phyloP scores from a whole-genome alignment of 495 filamentous ascomycete species.

The Massariosphaeria phaeospora region DNA sequence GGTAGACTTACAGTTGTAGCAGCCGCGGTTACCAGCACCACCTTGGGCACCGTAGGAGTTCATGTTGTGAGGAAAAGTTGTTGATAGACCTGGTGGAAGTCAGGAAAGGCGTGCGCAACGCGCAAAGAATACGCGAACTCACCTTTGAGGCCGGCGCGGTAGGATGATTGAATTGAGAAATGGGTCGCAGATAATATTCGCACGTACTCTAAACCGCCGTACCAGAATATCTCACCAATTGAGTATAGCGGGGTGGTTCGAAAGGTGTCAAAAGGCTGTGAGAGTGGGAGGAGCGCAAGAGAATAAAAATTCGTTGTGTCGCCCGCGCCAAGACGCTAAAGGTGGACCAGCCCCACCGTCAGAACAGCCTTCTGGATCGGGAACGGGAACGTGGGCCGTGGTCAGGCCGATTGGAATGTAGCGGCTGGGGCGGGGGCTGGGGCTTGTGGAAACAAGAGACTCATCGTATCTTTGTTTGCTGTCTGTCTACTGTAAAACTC shows the following conservation, averaged over 20 bases:
- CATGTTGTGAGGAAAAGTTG: slow-evolving; percentile 40
- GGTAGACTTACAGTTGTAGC: slow-evolving; percentile 72
- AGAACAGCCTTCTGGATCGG: slow-evolving; percentile 1
- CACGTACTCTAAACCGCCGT: too few species aligned
- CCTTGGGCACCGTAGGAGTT: slow-evolving; percentile 38
- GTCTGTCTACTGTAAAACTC: too few species aligned
- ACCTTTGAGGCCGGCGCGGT: slow-evolving; percentile 14
- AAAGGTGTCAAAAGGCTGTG: too few species aligned
- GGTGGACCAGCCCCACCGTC: background rate
- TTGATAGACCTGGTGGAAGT: slow-evolving; percentile 28
- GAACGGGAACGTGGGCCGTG: slow-evolving; percentile 8
- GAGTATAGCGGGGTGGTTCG: too few species aligned
- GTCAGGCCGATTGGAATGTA: slow-evolving; percentile 1
- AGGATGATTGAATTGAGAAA: background rate
- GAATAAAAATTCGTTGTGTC: too few species aligned
- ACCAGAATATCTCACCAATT: too few species aligned
- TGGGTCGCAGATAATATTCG: slow-evolving; percentile 22
- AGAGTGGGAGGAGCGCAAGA: too few species aligned
- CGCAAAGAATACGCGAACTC: slow-evolving; percentile 1
- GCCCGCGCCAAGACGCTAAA: too few species aligned
- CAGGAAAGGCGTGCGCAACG: slow-evolving; percentile 1
- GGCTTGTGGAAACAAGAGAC: background rate
- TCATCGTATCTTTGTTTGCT: background rate
- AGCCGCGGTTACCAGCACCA: slow-evolving; percentile 52
- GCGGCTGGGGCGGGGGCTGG: background rate